These are phyloP conservation scores for Cnidoscolus chayamansa DNA, from an alignment of 441 rosid species.

Conservation along the genomic window DNA sequence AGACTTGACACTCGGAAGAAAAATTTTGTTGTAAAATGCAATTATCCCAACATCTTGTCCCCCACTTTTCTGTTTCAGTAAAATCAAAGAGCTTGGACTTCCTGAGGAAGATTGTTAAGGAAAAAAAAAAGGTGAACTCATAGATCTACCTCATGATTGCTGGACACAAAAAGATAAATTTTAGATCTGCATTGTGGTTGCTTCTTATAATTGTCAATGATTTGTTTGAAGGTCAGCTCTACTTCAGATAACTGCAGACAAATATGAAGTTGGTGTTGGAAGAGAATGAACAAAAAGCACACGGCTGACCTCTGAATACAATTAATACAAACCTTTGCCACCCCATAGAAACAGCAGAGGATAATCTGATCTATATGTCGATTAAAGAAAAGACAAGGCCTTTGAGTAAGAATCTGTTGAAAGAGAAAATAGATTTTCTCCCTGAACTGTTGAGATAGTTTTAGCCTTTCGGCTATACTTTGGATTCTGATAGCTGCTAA, in stretches of 20 bases:
- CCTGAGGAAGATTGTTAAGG: neutral
- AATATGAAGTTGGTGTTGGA: neutral
- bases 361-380: conserved; percentile 81
- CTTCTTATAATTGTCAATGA: neutral
- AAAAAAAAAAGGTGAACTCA: too few relatives aligned
- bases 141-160: conserved; percentile 5
- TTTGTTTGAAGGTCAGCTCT: neutral
- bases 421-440: conserved; percentile 65
- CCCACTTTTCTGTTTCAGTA: conserved; percentile 58
- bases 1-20: neutral
- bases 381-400: conserved; percentile 60
- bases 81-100: conserved; percentile 27
- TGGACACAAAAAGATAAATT: neutral
- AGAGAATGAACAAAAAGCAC: neutral
- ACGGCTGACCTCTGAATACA: neutral
- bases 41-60: conserved; percentile 73
- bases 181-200: conserved; percentile 7
- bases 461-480: conserved; percentile 68
- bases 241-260: neutral
- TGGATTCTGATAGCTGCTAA: conserved; percentile 8
- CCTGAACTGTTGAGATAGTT: conserved; percentile 59
- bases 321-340: conserved; percentile 52
- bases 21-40: conserved; percentile 67
- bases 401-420: conserved; percentile 57
- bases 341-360: conserved; percentile 72